phyloP scores from a whole-genome alignment of 2,329 filamentous ascomycete genomes.

The Diaporthe eres region DNA sequence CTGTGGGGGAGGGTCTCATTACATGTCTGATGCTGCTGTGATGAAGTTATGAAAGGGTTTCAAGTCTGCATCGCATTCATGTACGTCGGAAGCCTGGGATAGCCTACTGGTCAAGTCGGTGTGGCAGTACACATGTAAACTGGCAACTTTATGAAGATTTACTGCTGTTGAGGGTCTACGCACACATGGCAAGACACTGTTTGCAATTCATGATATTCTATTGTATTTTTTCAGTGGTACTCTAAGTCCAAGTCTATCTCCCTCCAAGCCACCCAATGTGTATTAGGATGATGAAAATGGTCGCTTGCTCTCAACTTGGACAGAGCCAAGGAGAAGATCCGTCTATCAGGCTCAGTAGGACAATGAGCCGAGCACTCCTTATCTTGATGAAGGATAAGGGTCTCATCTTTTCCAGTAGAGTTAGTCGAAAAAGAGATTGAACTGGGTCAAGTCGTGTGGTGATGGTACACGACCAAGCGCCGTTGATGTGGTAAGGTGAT shows the following conservation, averaged over 20 bases:
- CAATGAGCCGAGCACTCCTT: background rate
- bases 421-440: background rate
- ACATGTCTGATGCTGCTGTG: constrained; percentile 56
- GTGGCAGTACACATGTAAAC: background rate
- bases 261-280: background rate
- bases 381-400: background rate
- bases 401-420: background rate
- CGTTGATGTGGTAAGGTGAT: background rate
- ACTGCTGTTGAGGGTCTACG: no score
- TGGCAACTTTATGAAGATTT: background rate
- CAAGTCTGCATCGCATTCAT: background rate
- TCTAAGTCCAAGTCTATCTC: background rate
- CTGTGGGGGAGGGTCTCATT: constrained; percentile 75
- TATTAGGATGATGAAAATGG: background rate
- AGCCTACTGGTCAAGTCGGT: background rate
- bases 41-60: constrained; percentile 11
- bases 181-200: background rate
- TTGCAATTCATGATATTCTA: background rate
- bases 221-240: background rate
- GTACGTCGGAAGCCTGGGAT: no score
- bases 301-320: background rate
- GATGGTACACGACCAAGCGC: background rate
- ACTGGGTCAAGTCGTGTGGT: background rate
- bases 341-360: background rate
- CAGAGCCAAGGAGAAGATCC: background rate